These are phyloP conservation scores for Prunella vulgaris DNA, from an alignment of 257 asterid species.

Conservation along the genomic window DNA sequence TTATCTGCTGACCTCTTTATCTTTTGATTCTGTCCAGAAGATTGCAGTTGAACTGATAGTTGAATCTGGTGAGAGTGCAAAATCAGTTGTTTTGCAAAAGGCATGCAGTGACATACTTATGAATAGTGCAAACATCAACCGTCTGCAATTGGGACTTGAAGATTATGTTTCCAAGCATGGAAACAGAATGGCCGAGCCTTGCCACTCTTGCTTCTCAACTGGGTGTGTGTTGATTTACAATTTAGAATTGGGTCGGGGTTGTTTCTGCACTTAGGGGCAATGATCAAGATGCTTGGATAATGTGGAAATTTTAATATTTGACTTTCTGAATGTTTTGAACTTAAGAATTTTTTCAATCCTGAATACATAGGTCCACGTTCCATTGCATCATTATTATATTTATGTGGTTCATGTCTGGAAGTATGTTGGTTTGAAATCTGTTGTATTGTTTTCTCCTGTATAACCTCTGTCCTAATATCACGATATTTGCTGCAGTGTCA, in stretches of 20 bases:
- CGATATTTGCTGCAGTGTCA: conserved; percentile 1
- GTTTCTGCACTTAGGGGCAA: neutral
- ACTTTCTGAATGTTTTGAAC: neutral
- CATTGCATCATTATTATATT: neutral
- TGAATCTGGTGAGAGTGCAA: conserved; percentile 33
- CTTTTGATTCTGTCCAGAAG: conserved; percentile 44
- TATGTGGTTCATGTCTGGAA: neutral
- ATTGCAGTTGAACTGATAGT: conserved; percentile 69
- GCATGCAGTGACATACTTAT: conserved; percentile 37
- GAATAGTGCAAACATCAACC: conserved; percentile 41
- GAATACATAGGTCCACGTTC: neutral
- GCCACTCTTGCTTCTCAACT: conserved; percentile 53
- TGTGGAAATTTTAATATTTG: neutral
- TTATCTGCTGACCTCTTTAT: conserved; percentile 25
- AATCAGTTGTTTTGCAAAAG: conserved; percentile 38
- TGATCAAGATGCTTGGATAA: neutral
- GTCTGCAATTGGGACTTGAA: conserved; percentile 59
- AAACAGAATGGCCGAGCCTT: conserved; percentile 39
- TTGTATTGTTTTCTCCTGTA: neutral
- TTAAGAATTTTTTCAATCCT: neutral
- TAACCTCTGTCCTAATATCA: conserved; percentile 1
- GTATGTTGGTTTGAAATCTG: conserved; percentile 2
- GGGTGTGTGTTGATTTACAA: conserved; percentile 40
- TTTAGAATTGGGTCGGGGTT: neutral
- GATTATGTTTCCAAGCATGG: conserved; percentile 70